phyloP scores from a whole-genome alignment of 345 rosid genomes.

The Syzygium oleosum region DNA sequence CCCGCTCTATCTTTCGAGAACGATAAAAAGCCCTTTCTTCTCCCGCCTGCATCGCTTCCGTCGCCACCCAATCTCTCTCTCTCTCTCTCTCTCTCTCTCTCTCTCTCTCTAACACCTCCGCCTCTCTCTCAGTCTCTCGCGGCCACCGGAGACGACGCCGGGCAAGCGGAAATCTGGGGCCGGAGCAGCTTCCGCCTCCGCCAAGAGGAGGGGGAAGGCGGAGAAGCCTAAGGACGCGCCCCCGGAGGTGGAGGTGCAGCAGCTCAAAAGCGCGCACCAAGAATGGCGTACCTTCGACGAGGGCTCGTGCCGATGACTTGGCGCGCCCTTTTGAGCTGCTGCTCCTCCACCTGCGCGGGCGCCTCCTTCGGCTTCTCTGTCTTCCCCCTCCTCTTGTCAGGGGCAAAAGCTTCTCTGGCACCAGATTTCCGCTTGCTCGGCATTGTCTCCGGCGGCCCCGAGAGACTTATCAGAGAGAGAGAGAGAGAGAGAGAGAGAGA shows the following conservation, averaged over 20 bases:
- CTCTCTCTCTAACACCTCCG: neutral
- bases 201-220: neutral
- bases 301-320: neutral
- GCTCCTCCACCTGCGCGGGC: no score
- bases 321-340: no score
- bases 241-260: neutral
- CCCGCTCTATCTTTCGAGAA: neutral
- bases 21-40: neutral
- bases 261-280: no score
- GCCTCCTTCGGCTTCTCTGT: no score
- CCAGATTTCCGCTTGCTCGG: no score
- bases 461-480: no score
- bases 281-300: no score
- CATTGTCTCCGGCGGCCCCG: no score
- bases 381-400: neutral
- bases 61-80: conserved; percentile 14
- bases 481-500: no score
- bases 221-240: neutral
- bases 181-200: neutral
- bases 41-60: neutral
- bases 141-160: neutral
- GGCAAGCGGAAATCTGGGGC: neutral
- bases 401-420: neutral
- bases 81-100: no score
- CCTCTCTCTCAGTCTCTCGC: neutral